Evolutionary conservation across 345 rosid species (phyloP), one percentile per base, ranked within the genome.

Genomic region (Eucalyptus shirleyi): DNA sequence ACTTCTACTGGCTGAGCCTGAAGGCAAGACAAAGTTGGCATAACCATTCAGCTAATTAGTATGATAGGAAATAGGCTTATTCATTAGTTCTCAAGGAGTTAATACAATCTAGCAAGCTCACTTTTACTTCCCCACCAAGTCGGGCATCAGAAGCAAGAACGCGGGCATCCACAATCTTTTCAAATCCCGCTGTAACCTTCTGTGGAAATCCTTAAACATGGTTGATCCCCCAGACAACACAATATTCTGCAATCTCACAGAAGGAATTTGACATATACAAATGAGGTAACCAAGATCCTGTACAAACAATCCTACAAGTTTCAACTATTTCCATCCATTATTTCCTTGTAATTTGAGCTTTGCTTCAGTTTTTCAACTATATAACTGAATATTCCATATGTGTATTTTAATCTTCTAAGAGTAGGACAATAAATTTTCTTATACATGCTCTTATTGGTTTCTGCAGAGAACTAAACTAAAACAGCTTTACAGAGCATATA

Each of bases 141-240:
- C 95, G 97, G 87, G 97, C 95, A 92, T 95, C 97, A 87, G 97
- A 95, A 81, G 98, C 95, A 88, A 93, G 95, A 92, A 95, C 98
- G 69, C 99, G 95, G 65, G 97, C 94, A 93, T 98, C 99, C 67
- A 98, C 99, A 91, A 98, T 97, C 92, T 97, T 98, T 98, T 98
- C 89, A 98, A 89, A 93, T 98, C 99, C 88, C 99, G 95, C 89
- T 98, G 99, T 94, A 98, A 93, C 93, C 99, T 95, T 94, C 98
- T 95, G 91, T 96, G 97, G 88, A 98, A 97, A 93, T 98, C 99
- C 92, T 98, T 98, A 95, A 98, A 98, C 99, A 98, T 95, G 49
- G 99, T 98, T 90, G 99, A 98, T 67, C 99, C 99, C 86, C 99
- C 99, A 42, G 99, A 97, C 92, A 98, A 92, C 72, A 98, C 99